Evolutionary conservation across 2,329 filamentous ascomycete genomes (phyloP), one percentile per base, ranked within the genome.

Genomic region (Alternaria sp.): DNA sequence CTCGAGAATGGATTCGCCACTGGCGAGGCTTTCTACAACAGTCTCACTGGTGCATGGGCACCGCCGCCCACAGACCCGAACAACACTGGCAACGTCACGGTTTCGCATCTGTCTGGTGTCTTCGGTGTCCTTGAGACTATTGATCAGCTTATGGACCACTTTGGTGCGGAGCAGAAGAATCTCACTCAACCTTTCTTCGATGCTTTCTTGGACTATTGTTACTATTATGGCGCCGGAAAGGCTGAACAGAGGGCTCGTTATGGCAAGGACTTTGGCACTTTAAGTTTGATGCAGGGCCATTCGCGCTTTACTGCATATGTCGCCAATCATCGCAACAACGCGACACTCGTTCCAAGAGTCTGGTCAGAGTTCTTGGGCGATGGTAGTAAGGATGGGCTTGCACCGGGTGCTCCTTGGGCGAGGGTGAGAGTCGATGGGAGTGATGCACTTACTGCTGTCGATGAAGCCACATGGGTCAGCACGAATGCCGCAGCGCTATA

Each of bases 1-100:
- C 80, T 90, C 5, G 87, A 82, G 63, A 86, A 88, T 64, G 88
- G 87, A 1, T 88, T 89, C 66, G 84, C 87, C 3, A 89, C 86
- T 0, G 87, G 87, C 0, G 80, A 83, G 10, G 86, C 83, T 0
- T 77, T 86, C 0, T 88, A 87, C 75, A 82, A 85, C 62, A 81
- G 83, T 2, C 69, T 80, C 15, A 85, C 82, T 2, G 85, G 86
- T 21, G 81, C 80, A 0, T 80, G 88, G 15, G 74, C 79, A 0
- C 86, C 87, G 0, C 87, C 87, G 2, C 84, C 84, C 0, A 80
- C 81, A 0, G 86, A 89, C 63, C 82, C 83, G 0, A 71, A 81
- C 4, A 89, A 89, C 73, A 71, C 75, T 2, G 87, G 87, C 6
- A 73, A 80, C 15, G 81, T 89, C 4, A 79, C 77, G 0, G 81